Conservation (phyloP, 2,329 filamentous ascomycete genomes). For the Basipetospora chlamydospora region DNA sequence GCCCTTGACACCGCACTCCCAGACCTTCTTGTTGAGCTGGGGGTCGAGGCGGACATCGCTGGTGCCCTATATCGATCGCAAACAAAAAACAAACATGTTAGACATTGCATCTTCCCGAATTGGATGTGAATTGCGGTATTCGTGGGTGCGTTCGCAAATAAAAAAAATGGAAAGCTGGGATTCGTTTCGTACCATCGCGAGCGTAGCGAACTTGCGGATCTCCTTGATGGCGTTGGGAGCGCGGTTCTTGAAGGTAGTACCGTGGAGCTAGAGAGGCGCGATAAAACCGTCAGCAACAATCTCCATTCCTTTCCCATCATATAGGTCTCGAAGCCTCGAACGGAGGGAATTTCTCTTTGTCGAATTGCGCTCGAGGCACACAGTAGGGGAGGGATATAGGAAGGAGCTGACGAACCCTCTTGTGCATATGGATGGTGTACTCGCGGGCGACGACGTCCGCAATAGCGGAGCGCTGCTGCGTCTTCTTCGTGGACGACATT, state of each 20-base stretch:
- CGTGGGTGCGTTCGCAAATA: background rate
- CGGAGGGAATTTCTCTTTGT: too few relatives aligned
- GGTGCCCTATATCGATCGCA: conserved; percentile 66
- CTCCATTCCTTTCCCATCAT: background rate
- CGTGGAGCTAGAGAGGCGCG: conserved; percentile 58
- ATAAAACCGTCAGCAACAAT: conserved; percentile 17
- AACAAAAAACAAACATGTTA: conserved; percentile 4
- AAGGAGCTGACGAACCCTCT: conserved; percentile 56
- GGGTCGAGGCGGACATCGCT: conserved; percentile 95
- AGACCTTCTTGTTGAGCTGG: conserved; percentile 99
- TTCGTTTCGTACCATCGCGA: conserved; percentile 77
- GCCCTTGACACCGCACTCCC: conserved; percentile 98
- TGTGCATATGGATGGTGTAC: conserved; percentile 99
- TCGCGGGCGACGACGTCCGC: conserved; percentile 98
- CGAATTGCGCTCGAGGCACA: background rate
- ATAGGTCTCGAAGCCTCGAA: too few relatives aligned
- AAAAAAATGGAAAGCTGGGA: background rate
- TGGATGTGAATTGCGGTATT: too few relatives aligned
- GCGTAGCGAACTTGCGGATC: conserved; percentile 85
- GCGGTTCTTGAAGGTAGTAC: conserved; percentile 98
- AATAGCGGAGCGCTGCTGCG: conserved; percentile 76
- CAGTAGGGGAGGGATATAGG: too few relatives aligned
- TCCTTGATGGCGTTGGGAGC: conserved; percentile 98
- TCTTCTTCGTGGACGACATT: conserved; percentile 39
- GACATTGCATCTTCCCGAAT: conserved; percentile 1